A percentile compares a stretch with the other conserved stretches of the same genome.
Conservation (phyloP, 163 green algal species). For the Volvox carteri region DNA sequence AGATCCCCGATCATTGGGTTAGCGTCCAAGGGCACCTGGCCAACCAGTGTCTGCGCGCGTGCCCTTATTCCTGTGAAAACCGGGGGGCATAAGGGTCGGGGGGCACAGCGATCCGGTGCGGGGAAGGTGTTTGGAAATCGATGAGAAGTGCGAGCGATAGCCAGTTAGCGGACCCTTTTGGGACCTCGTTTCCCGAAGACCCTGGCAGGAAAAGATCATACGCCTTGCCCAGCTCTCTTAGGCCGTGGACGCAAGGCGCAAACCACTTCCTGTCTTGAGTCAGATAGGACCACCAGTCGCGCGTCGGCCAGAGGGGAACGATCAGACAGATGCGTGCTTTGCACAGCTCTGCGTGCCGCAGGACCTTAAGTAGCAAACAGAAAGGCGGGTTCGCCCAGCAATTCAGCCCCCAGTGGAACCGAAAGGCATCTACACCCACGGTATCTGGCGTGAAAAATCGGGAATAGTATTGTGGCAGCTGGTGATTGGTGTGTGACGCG, state of each 20-base stretch:
- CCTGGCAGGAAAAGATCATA: not conserved
- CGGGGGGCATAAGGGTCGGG: too few species aligned
- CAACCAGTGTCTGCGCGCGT: not conserved
- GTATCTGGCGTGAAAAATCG: constrained; percentile 29
- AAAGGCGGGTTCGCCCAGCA: constrained; percentile 29
- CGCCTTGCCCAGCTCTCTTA: not conserved
- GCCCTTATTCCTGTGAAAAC: not conserved
- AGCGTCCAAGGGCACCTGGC: not conserved
- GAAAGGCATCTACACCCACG: not conserved
- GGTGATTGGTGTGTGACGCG: constrained; percentile 39
- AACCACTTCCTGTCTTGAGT: too few species aligned
- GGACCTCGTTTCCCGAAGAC: not conserved
- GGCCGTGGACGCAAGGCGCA: not conserved
- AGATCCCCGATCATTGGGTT: not conserved
- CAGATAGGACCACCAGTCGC: constrained; percentile 18
- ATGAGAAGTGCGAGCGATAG: too few species aligned
- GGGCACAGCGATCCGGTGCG: too few species aligned
- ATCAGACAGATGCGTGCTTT: constrained; percentile 19
- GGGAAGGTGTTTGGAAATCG: too few species aligned
- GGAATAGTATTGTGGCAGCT: constrained; percentile 8
- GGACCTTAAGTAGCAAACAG: too few species aligned
- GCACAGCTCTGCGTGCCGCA: constrained; percentile 6
- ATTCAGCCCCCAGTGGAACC: not conserved
- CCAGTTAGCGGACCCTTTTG: too few species aligned
- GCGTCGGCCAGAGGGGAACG: constrained; percentile 2